Base-by-base conservation (phyloP, 176 grass and related monocot species). In the Avena insularis region DNA sequence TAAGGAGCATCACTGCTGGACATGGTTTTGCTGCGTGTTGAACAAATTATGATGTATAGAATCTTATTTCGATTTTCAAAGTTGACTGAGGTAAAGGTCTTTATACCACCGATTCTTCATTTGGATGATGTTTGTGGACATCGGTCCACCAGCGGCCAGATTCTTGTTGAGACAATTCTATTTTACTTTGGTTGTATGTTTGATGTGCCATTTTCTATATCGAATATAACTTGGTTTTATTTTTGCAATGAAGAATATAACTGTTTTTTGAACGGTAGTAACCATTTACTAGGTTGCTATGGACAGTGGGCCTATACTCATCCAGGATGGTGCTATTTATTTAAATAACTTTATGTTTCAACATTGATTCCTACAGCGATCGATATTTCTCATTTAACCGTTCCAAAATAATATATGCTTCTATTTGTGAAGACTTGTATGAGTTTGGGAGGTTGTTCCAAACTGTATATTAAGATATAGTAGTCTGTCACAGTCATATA, bases 281-380 rank as follows among this genome's bases (percentile, higher is more conserved):
- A 35, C 12, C 79, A 48, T 35, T 88, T 84, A 40, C n/a, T 75
- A 50, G 59, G 61, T 82, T 49, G 67, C 10, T 85, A 51, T 85
- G 59, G 9, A 12, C 9, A 1, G 11, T 65, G 11, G 62, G 14
- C 21, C 14, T 76, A 55, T 56, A 55, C 35, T 76, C 9, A 36
- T 82, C 53, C 14, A 43, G 51, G n/a, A 82, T 77, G 19, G 74
- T 25, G 2, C 75, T 55, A 45, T n/a, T n/a, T 70, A 60, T 71
- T 13, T 14, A 71, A 62, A 59, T 33, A 78, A 53, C 40, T 47
- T 58, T 58, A 57, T 23, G 16, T 23, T 75, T 75, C 46, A 48
- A 48, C 46, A 47, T 17, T 46, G 23, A 77, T 50, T 14, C 40
- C 27, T 74, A 68, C 62, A 54, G 46, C 78, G 61, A 45, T 45